Percentiles rank a stretch among this genome's conserved stretches.
phyloP scores from a whole-genome alignment of 257 asterid species.

The Fraxinus excelsior region DNA sequence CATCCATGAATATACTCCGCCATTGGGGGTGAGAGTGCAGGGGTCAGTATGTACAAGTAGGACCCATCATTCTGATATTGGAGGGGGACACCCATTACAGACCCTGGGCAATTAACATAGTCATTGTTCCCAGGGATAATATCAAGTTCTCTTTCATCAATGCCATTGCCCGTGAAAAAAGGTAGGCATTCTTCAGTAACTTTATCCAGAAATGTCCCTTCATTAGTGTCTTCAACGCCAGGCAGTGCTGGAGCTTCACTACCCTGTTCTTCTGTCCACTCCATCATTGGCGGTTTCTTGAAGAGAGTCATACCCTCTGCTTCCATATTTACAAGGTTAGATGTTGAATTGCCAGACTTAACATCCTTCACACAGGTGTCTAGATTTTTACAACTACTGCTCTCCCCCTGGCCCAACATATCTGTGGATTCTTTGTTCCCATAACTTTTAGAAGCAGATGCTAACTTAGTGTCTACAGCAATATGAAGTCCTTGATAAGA shows the following conservation, averaged over 20 bases:
- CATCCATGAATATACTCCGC: slow-evolving; percentile 61
- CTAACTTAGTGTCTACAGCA: slow-evolving; percentile 12
- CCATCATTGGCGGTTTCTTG: slow-evolving; percentile 63
- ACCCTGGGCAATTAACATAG: slow-evolving; percentile 32
- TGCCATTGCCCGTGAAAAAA: slow-evolving; percentile 50
- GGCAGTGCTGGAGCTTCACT: slow-evolving; percentile 27
- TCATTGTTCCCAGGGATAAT: slow-evolving; percentile 32
- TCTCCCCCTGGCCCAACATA: slow-evolving; percentile 26
- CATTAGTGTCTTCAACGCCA: slow-evolving; percentile 22
- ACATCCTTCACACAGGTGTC: slow-evolving; percentile 27
- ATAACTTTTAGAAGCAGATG: slow-evolving; percentile 18
- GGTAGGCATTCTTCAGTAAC: slow-evolving; percentile 46
- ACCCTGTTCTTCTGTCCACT: slow-evolving; percentile 46
- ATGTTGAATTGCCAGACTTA: slow-evolving; percentile 25
- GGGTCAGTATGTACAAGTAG: slow-evolving; percentile 73
- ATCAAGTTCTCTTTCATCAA: slow-evolving; percentile 34
- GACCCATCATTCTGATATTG: slow-evolving; percentile 85
- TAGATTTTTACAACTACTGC: slow-evolving; percentile 25
- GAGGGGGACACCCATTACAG: slow-evolving; percentile 66
- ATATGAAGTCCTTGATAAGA: slow-evolving; percentile 23
- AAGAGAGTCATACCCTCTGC: slow-evolving; percentile 52
- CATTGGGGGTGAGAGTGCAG: slow-evolving; percentile 68
- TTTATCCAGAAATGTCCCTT: slow-evolving; percentile 31
- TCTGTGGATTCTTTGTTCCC: slow-evolving; percentile 26
- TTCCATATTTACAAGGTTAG: slow-evolving; percentile 31